Evolutionary conservation across 2,329 filamentous ascomycete genomes (phyloP), one percentile per base, ranked within the genome.

Genomic region (Fusarium sp.): DNA sequence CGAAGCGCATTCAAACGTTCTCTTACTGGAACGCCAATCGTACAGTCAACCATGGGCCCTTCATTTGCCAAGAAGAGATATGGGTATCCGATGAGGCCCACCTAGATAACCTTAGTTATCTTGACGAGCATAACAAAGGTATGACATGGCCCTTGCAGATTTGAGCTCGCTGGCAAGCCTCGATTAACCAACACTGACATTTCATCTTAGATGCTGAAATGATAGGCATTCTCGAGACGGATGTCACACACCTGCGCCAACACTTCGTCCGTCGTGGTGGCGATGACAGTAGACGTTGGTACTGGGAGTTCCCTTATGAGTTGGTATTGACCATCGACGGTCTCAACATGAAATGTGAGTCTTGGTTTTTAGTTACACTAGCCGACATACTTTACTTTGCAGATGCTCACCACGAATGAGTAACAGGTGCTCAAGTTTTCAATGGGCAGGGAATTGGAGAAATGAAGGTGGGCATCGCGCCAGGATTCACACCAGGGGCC

Each of bases 281-380:
- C 28, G 7, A 22, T 24, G 15, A 14, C 12, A 18, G 16, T 4
- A 24, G 4, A 3, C 2, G 2, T 24, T 6, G 7, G 14, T 53
- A 54, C 20, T 45, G 20, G 57, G 1, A 4, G 11, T 16, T 65
- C 8, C 7, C 9, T 14, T 63, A 65, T 22, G 1, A 35, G 3
- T 22, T 66, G 20, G 26, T 28, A 0, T 58, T 44, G 9, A n/a
- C 5, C 1, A 38, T 65, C 20, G 42, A 65, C 5, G 63, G 51
- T 12, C 6, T 57, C 1, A 65, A 58, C 26, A 38, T 66, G 60
- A 57, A 42, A 6, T 65, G 63, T 65, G 38, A 45, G 63, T 66
- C 12, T 53, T 18, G 4, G 4, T 4, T n/a, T 36, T 33, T 7
- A 6, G 8, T 7, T 12, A 6, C 22, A 50, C 30, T 15, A 3